Evolutionary conservation across 169 alveolate species (phyloP), one percentile per base, ranked within the genome.

Genomic region (Plasmodium sp.): DNA sequence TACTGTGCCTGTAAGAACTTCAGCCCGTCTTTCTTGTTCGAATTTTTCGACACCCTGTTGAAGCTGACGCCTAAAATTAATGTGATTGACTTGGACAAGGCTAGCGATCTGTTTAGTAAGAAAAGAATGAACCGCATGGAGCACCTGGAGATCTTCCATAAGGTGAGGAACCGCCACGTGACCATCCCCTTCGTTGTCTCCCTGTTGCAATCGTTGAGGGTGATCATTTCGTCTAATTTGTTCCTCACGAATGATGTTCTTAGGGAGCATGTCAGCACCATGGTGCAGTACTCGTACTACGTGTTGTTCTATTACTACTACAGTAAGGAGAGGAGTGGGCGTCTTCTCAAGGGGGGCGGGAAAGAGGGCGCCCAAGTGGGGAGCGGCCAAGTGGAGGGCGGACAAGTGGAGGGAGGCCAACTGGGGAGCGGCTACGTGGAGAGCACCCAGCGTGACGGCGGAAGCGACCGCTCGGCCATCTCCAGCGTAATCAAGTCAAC

Each of bases 201-300:
- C 27, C 31, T 86, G 48, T 86, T 86, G 45, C 48, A 71, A 51
- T 75, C 86, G 16, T 45, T 86, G 36, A 77, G 58, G 67, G 77
- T 77, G 18, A 86, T 86, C 12, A 86, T 86, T 16, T 86, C 93
- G 7, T 86, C 93, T 0, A 86, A 74, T 77, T 86, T 86, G 67
- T 86, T 75, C 18, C 85, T 51, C 31, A 41, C 58, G 10, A 86
- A 86, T 86, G 67, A 77, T 33, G 22, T 39, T 41, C 71, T 86
- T 75, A 74, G 81, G 51, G 85, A 36, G 36, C 85, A 86, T 86
- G 33, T 86, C 12, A 86, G 31, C 33, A 77, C 80, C 3, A 86
- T 86, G 93, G 93, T 79, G 5, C 93, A 86, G 82, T 86, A 86
- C 48, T 54, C 93, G 16, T 86, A 86, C 71, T 86, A 75, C 71